Evolutionary conservation across 2,329 filamentous ascomycete genomes (phyloP).

Genomic region (Fusarium foetens): DNA sequence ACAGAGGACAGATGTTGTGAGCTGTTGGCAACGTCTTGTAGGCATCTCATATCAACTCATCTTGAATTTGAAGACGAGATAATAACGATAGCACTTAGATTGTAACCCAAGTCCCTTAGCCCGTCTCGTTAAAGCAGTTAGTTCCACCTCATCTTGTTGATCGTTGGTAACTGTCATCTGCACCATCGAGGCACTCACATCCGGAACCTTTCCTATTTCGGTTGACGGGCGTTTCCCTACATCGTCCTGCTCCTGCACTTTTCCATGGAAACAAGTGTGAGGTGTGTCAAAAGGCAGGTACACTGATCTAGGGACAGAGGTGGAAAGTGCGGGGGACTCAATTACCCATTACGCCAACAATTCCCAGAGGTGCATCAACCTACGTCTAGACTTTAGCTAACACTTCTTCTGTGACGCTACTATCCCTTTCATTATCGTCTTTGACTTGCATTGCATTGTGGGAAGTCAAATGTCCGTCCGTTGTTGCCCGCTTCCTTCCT

Average conservation of each 20-base stretch:
- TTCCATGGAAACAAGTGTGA: conserved; percentile 18
- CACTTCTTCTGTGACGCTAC: conserved; percentile 24
- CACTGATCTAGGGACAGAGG: conserved; percentile 36
- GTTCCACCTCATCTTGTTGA: conserved; percentile 31
- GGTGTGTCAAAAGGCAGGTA: conserved; percentile 38
- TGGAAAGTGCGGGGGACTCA: conserved; percentile 33
- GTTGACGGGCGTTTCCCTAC: conserved; percentile 23
- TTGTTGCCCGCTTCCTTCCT: conserved; percentile 15
- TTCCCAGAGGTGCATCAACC: neutral
- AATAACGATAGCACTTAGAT: conserved; percentile 16
- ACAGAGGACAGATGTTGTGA: conserved; percentile 6
- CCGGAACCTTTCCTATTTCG: conserved; percentile 39
- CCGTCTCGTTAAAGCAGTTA: conserved; percentile 25
- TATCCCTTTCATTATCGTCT: conserved; percentile 26
- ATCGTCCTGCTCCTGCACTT: conserved; percentile 27
- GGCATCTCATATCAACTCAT: neutral
- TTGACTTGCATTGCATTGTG: conserved; percentile 28
- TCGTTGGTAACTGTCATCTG: conserved; percentile 37
- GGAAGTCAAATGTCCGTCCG: conserved; percentile 13
- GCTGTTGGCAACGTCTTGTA: neutral
- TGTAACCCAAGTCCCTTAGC: conserved; percentile 20
- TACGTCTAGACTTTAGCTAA: conserved; percentile 11
- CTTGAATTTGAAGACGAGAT: neutral
- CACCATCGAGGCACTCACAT: conserved; percentile 27
- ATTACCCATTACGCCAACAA: conserved; percentile 17